phyloP scores from a whole-genome alignment of 2,329 filamentous ascomycete genomes.

The Lecanicillium sp. region DNA sequence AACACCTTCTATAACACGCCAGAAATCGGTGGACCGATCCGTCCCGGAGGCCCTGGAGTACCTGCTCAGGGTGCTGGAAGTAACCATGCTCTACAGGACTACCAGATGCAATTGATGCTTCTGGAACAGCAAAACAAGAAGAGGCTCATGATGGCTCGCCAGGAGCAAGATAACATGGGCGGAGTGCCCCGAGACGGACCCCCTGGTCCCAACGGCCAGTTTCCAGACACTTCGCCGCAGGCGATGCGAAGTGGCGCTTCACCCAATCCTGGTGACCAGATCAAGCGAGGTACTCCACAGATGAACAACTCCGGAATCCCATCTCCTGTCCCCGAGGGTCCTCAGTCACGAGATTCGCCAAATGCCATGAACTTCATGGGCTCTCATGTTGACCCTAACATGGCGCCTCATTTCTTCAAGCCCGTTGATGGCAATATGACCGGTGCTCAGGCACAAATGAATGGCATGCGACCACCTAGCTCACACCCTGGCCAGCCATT shows the following conservation, averaged over 20 bases:
- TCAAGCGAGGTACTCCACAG: slow-evolving; percentile 72
- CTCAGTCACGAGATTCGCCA: slow-evolving; percentile 60
- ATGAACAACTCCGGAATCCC: slow-evolving; percentile 64
- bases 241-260: slow-evolving; percentile 64
- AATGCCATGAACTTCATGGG: slow-evolving; percentile 58
- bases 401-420: slow-evolving; percentile 56
- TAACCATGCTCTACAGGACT: slow-evolving; percentile 79
- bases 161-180: slow-evolving; percentile 62
- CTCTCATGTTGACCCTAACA: slow-evolving; percentile 55
- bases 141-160: slow-evolving; percentile 74
- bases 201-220: slow-evolving; percentile 54
- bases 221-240: slow-evolving; percentile 65
- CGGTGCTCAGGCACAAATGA: slow-evolving; percentile 47
- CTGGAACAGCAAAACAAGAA: slow-evolving; percentile 87
- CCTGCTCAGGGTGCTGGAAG: slow-evolving; percentile 44
- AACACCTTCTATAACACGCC: slow-evolving; percentile 57
- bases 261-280: slow-evolving; percentile 70
- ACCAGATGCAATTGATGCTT: slow-evolving; percentile 85
- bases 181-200: slow-evolving; percentile 46
- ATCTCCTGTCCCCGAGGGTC: slow-evolving; percentile 64
- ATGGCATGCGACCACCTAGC: slow-evolving; percentile 63
- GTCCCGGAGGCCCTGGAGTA: slow-evolving; percentile 42
- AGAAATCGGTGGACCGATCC: slow-evolving; percentile 56
- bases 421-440: slow-evolving; percentile 51
- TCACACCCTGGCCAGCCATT: slow-evolving; percentile 58